phyloP scores from a whole-genome alignment of 305 asterid species.

The Plantago coronopus region DNA sequence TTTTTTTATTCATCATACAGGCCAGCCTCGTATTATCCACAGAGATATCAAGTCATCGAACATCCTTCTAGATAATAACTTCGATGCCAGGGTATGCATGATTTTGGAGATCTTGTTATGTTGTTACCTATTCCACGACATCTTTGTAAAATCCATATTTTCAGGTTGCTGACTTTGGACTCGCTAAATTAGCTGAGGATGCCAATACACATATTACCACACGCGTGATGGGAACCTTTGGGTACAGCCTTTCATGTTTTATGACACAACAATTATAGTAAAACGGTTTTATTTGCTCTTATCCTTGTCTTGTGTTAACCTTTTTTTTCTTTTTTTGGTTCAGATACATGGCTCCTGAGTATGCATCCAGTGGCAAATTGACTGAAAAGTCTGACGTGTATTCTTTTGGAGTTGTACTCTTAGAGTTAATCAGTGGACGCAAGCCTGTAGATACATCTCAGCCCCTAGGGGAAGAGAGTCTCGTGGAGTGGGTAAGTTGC shows the following conservation, averaged over 20 bases:
- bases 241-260: constrained; percentile 39
- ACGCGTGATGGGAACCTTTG: constrained; percentile 94
- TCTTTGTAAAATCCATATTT: constrained; percentile 13
- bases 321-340: constrained; percentile 14
- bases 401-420: constrained; percentile 89
- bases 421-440: constrained; percentile 89
- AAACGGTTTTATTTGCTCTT: constrained; percentile 10
- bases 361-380: constrained; percentile 90
- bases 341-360: constrained; percentile 99
- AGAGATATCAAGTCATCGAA: constrained; percentile 97
- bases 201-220: constrained; percentile 76
- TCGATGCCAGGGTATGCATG: constrained; percentile 79
- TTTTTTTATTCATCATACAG: constrained; percentile 33
- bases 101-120: constrained; percentile 8
- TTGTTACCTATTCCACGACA: constrained; percentile 10
- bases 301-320: constrained; percentile 5
- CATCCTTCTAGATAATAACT: constrained; percentile 77
- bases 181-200: constrained; percentile 78
- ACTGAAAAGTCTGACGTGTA: constrained; percentile 81
- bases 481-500: constrained; percentile 85
- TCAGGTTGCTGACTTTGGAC: constrained; percentile 97
- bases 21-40: constrained; percentile 91
- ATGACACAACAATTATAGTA: constrained; percentile 9
- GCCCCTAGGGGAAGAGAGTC: constrained; percentile 72
- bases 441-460: constrained; percentile 82